These are phyloP conservation scores for Hypoxylon subgilvum DNA, from an alignment of 495 filamentous ascomycete genomes.

Conservation along the genomic window DNA sequence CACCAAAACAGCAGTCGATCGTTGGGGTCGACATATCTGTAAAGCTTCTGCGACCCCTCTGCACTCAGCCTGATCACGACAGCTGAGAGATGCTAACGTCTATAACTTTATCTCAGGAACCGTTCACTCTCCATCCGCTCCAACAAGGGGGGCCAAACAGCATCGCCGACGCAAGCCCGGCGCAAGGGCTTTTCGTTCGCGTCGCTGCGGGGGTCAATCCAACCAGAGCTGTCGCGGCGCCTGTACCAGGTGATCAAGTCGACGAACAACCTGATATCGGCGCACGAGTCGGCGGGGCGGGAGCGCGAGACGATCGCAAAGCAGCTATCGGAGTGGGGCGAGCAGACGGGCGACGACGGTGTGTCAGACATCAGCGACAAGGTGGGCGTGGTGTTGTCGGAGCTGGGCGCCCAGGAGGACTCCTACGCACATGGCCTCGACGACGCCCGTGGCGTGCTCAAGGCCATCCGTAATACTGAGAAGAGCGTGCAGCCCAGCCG, in stretches of 20 bases:
- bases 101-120: slow-evolving; percentile 43
- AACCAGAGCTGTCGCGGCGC: slow-evolving; percentile 82
- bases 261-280: slow-evolving; percentile 81
- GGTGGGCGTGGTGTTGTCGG: slow-evolving; percentile 85
- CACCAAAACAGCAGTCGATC: slow-evolving; percentile 26
- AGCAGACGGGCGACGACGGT: slow-evolving; percentile 82
- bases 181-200: slow-evolving; percentile 70
- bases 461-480: slow-evolving; percentile 92
- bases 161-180: slow-evolving; percentile 23
- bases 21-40: slow-evolving; percentile 36
- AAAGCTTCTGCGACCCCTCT: slow-evolving; percentile 28
- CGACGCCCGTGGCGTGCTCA: slow-evolving; percentile 77
- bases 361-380: slow-evolving; percentile 92
- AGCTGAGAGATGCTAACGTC: slow-evolving; percentile 25
- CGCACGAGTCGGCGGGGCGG: slow-evolving; percentile 79
- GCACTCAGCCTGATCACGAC: neutral
- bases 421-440: slow-evolving; percentile 83
- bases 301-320: slow-evolving; percentile 82
- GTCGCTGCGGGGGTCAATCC: slow-evolving; percentile 79
- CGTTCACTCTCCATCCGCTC: slow-evolving; percentile 64
- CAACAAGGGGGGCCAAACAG: slow-evolving; percentile 56
- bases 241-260: slow-evolving; percentile 91
- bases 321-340: slow-evolving; percentile 97
- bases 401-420: slow-evolving; percentile 93
- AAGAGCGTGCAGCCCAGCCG: slow-evolving; percentile 88